Conservation (phyloP, 345 rosid genomes). For the Pugionium cornutum region DNA sequence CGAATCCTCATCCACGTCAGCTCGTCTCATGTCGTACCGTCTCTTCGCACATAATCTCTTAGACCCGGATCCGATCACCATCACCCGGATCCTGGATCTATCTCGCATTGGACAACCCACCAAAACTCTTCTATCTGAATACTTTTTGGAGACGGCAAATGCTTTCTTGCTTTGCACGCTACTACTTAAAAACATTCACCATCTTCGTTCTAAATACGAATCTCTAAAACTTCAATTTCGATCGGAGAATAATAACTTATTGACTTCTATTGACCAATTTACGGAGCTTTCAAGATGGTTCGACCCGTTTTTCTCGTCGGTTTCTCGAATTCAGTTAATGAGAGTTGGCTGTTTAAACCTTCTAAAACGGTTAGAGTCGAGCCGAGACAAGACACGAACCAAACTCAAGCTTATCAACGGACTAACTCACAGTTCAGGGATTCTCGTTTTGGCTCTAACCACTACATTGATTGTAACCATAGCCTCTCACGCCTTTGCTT, state of each 20-base stretch:
- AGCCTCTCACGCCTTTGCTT: constrained; percentile 69
- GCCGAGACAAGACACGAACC: constrained; percentile 50
- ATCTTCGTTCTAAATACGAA: constrained; percentile 44
- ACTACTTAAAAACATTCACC: constrained; percentile 55
- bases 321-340: constrained; percentile 40
- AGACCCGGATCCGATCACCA: constrained; percentile 62
- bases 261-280: constrained; percentile 24
- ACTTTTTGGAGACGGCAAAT: constrained; percentile 59
- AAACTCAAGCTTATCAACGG: constrained; percentile 43
- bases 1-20: constrained; percentile 59
- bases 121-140: constrained; percentile 49
- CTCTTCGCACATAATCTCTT: constrained; percentile 67
- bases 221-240: constrained; percentile 41
- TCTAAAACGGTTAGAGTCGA: constrained; percentile 56
- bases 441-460: constrained; percentile 59
- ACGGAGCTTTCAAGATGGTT: constrained; percentile 38
- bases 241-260: constrained; percentile 5
- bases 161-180: constrained; percentile 59
- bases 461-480: constrained; percentile 57
- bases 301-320: constrained; percentile 42
- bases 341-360: constrained; percentile 48
- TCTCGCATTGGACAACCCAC: constrained; percentile 32
- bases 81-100: constrained; percentile 42
- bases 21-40: constrained; percentile 74
- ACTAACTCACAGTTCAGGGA: constrained; percentile 57